Base-by-base conservation (phyloP, 2,329 filamentous ascomycete species). In the Trichophyton rubrum region DNA sequence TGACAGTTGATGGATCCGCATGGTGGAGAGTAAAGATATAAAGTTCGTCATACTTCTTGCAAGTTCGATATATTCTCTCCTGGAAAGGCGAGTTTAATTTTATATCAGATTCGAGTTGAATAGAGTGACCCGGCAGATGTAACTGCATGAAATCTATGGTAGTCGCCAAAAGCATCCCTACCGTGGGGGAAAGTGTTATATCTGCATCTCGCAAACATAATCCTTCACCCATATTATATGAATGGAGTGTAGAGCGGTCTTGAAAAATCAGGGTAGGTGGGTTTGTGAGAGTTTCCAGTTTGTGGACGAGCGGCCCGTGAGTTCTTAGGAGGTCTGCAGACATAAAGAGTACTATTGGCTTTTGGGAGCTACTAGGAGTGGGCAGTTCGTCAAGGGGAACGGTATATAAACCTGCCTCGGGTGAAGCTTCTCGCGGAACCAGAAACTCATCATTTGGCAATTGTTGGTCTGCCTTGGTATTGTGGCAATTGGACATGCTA, bases 131-230 rank as follows among this genome's bases (percentile, higher is more conserved):
- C 0, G 89, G 88, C 0, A 90, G 76, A 2, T 86, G 78, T 56
- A 79, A 82, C 67, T 96, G 91, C 49, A 85, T 86, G 27, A 87
- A 78, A 64, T 86, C 84, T 63, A 91, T 82, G 3, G 91, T 74
- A 0, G 82, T 88, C 0, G 88, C 88, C 20, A 88, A 68, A 0
- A 95, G 71, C 2, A 95, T 74, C 0, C 88, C 90, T 0, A 81
- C 83, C 0, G 77, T 78, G 0, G 88, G 84, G 0, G 88, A 88
- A 3, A 91, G 67, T 0, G 87, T 81, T 2, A 96, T 72, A 66
- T 96, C 90, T 2, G 88, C 70, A 64, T 74, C 70, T 27, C 11
- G 8, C 40, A 24, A 22, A n/a, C 30, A 15, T 6, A 20, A 13
- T 13, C 15, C 13, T 17, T 55, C 8, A 20, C 3, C 27, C 7